phyloP scores from a whole-genome alignment of 148 eudicot genomes.

The Limonium bicolor region DNA sequence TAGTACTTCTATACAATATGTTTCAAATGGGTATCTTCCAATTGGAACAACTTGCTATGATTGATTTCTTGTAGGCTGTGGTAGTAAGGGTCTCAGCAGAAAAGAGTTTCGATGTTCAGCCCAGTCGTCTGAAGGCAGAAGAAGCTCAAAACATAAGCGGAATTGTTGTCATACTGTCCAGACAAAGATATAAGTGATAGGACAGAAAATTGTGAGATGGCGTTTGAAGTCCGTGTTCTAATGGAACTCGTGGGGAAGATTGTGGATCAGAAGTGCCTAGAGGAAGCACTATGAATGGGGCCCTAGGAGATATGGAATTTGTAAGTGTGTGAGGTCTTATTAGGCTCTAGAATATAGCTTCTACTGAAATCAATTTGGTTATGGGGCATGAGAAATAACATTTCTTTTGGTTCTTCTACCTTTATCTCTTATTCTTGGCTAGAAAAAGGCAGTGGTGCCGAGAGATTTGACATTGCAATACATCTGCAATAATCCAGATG shows the following conservation, averaged over 20 bases:
- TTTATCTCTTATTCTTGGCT: slow-evolving; percentile 10
- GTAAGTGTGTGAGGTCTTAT: slow-evolving; percentile 17
- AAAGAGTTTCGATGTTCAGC: slow-evolving; percentile 29
- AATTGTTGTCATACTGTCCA: slow-evolving; percentile 12
- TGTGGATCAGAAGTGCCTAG: slow-evolving; percentile 7
- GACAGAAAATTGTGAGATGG: slow-evolving; percentile 11
- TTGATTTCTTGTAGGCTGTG: slow-evolving; percentile 18
- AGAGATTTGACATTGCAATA: slow-evolving; percentile 62
- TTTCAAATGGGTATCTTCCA: slow-evolving; percentile 1
- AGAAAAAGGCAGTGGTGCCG: slow-evolving; percentile 29
- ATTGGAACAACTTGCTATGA: slow-evolving; percentile 9
- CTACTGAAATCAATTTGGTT: not conserved
- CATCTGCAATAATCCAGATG: slow-evolving; percentile 31
- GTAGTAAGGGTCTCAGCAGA: slow-evolving; percentile 10
- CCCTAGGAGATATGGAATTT: slow-evolving; percentile 10
- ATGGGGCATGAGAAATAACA: not conserved
- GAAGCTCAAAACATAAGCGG: slow-evolving; percentile 14
- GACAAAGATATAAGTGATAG: slow-evolving; percentile 16
- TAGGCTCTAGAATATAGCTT: not conserved
- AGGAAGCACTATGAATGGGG: slow-evolving; percentile 11
- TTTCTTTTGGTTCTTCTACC: not conserved
- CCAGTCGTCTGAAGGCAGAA: slow-evolving; percentile 15
- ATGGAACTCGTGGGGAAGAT: slow-evolving; percentile 17
- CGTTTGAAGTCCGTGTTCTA: slow-evolving; percentile 13
- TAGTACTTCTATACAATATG: not conserved